Conservation (phyloP, 768 basidiomycete genomes). For the Suillus plorans region DNA sequence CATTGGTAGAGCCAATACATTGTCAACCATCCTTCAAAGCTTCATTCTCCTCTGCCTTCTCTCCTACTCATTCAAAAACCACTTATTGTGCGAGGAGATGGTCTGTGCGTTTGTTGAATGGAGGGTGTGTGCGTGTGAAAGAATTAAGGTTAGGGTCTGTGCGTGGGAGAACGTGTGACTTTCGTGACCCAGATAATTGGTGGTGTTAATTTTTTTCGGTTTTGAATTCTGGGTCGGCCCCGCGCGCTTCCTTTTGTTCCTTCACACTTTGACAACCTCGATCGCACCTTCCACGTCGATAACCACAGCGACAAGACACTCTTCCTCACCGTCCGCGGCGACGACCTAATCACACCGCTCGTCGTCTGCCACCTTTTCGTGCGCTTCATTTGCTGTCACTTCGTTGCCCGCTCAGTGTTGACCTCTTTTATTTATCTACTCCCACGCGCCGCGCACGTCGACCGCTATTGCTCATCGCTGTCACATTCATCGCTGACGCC, state of each 20-base stretch:
- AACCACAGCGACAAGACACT: constrained; percentile 42
- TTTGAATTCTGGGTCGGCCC: constrained; percentile 41
- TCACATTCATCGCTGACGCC: constrained; percentile 24
- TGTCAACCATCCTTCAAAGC: background rate
- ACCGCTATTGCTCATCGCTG: constrained; percentile 20
- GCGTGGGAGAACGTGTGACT: constrained; percentile 38
- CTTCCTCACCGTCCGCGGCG: constrained; percentile 40
- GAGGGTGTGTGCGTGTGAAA: constrained; percentile 31
- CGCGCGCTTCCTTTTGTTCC: constrained; percentile 45
- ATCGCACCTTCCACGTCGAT: constrained; percentile 45
- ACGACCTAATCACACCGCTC: constrained; percentile 19
- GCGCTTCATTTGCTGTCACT: constrained; percentile 20
- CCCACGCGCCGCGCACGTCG: constrained; percentile 41
- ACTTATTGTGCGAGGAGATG: background rate
- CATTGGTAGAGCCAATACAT: background rate
- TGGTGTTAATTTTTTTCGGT: constrained; percentile 39
- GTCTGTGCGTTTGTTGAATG: constrained; percentile 16
- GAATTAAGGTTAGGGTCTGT: constrained; percentile 44
- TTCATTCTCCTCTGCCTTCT: background rate
- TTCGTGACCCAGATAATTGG: constrained; percentile 38
- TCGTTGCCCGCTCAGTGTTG: constrained; percentile 21
- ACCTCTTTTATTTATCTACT: constrained; percentile 35
- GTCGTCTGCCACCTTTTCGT: constrained; percentile 22
- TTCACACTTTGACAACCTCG: constrained; percentile 43
- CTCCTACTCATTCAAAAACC: background rate